These are phyloP conservation scores for Phoenix roebelenii DNA, from an alignment of 176 grass and related monocot species.

Conservation along the genomic window DNA sequence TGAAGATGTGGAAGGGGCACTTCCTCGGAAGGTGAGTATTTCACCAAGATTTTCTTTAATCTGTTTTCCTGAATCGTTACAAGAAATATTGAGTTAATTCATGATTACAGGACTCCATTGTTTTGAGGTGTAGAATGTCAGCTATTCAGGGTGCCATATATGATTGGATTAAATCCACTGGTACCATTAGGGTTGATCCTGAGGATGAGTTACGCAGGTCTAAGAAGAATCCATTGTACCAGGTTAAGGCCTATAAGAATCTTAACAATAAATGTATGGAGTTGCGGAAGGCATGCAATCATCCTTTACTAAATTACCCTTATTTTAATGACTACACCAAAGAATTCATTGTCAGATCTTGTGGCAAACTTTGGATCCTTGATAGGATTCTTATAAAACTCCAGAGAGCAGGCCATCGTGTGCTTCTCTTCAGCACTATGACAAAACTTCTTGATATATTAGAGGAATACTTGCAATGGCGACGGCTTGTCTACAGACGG, in stretches of 20 bases:
- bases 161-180: constrained; percentile 98
- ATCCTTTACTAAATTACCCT: constrained; percentile 88
- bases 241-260: constrained; percentile 74
- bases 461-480: constrained; percentile 96
- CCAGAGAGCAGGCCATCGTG: constrained; percentile 77
- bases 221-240: constrained; percentile 86
- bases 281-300: constrained; percentile 94
- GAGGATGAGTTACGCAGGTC: constrained; percentile 66
- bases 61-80: neutral
- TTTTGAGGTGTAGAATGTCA: constrained; percentile 97
- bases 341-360: constrained; percentile 87
- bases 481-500: constrained; percentile 72
- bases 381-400: constrained; percentile 98
- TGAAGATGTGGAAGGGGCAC: constrained; percentile 98
- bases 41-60: neutral
- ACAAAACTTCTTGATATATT: constrained; percentile 98
- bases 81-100: constrained; percentile 22
- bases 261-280: constrained; percentile 99
- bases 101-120: constrained; percentile 69
- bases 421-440: constrained; percentile 98
- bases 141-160: constrained; percentile 87
- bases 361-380: constrained; percentile 97
- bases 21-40: constrained; percentile 65
- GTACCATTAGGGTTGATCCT: constrained; percentile 97
- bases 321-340: constrained; percentile 63